Evolutionary conservation across 1,139 yeast species (phyloP).

Genomic region (Yamadazyma oceani): DNA sequence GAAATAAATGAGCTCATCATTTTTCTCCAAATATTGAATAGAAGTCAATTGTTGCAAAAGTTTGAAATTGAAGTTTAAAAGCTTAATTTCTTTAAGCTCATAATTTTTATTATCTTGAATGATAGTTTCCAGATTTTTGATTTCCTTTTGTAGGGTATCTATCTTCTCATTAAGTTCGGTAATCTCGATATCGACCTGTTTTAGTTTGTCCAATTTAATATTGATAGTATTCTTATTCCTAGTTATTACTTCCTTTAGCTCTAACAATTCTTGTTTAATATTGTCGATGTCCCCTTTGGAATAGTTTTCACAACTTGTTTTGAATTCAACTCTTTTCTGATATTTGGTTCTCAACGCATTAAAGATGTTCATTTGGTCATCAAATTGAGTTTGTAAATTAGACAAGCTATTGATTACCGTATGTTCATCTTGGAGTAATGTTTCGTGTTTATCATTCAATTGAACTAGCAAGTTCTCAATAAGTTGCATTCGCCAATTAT

Average conservation of each 20-base stretch:
- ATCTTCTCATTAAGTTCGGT: constrained; percentile 19
- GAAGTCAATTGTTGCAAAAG: constrained; percentile 24
- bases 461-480: constrained; percentile 37
- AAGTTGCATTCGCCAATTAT: constrained; percentile 55
- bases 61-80: constrained; percentile 23
- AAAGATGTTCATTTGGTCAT: constrained; percentile 15
- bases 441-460: constrained; percentile 28
- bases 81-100: constrained; percentile 24
- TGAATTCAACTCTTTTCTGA: constrained; percentile 20
- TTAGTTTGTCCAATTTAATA: constrained; percentile 13
- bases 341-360: constrained; percentile 23
- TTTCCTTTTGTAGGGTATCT: constrained; percentile 15
- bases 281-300: constrained; percentile 15
- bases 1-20: constrained; percentile 13
- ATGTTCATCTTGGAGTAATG: constrained; percentile 26
- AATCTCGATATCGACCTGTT: constrained; percentile 15
- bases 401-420: constrained; percentile 23
- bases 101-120: constrained; percentile 25
- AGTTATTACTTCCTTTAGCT: constrained; percentile 16
- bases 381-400: constrained; percentile 18
- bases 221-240: constrained; percentile 13
- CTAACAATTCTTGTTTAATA: constrained; percentile 13
- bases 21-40: constrained; percentile 17
- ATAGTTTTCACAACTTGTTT: constrained; percentile 19
- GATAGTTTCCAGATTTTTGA: constrained; percentile 16